Base-by-base conservation (phyloP, 148 eudicot species). In the Rhododendron ferrugineum region DNA sequence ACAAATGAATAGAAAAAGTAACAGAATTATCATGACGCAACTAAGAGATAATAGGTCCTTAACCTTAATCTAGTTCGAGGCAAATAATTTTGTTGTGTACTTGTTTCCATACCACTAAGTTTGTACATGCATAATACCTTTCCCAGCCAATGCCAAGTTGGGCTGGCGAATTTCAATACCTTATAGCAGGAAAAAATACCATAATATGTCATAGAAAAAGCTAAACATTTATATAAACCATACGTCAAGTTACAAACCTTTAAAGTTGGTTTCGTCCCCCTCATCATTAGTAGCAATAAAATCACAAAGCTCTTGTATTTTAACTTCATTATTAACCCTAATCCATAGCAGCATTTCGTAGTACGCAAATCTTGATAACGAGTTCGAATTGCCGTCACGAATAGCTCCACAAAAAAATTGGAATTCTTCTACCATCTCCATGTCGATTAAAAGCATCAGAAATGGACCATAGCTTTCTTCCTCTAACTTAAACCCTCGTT, bases 321-420 rank as follows among this genome's bases (percentile, higher is more conserved):
- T 97, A n/a, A 86, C 93, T 88, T 94, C 94, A 85, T 95, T 73
- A 37, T 91, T 85, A 78, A 92, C 86, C 85, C 91, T 92, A 83
- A 95, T 89, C 90, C 92, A 92, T 72, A 94, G 92, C 87, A 93
- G 84, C 98, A 97, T 95, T 92, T 95, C 98, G 78, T 95, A 95
- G 92, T 95, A 97, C 86, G 95, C 94, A 84, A 95, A 85, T 80
- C 94, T 90, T 84, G 94, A 86, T 87, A 88, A 82, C 84, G 93
- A 91, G 86, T 87, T 84, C 40, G 91, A 83, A 91, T 90, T 91
- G 81, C 90, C 96, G 11, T 94, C 91, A 81, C 83, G 91, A 79
- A 97, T 89, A 62, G 90, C 84, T 50, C 88, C 91, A 88, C 85
- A 83, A 83, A 94, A 93, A 85, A 89, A 89, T 80, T 84, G 83